A percentile compares a stretch with the other conserved stretches of the same genome.
Conservation (phyloP, 2,329 filamentous ascomycete genomes). For the Exophiala calicioides region DNA sequence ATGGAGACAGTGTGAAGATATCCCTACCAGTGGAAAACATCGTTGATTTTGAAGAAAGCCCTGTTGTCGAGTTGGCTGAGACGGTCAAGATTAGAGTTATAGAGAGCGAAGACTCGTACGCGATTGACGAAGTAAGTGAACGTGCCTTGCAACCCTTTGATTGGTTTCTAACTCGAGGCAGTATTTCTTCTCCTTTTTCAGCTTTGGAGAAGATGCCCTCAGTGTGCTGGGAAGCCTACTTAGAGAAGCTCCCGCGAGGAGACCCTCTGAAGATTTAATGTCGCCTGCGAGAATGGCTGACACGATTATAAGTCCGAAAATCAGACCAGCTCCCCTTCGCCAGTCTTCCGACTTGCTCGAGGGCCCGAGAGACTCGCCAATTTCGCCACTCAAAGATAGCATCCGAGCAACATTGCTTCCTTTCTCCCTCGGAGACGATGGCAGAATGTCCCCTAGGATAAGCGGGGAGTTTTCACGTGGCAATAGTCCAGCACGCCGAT, state of each 20-base stretch:
- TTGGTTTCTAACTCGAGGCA: conserved; percentile 38
- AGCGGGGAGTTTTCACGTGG: conserved; percentile 49
- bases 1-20: conserved; percentile 96
- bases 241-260: conserved; percentile 60
- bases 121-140: conserved; percentile 82
- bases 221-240: conserved; percentile 73
- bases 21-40: conserved; percentile 85
- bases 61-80: conserved; percentile 87
- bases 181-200: conserved; percentile 98
- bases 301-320: conserved; percentile 4
- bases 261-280: conserved; percentile 38
- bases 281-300: conserved; percentile 28
- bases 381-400: conserved; percentile 49
- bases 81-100: conserved; percentile 92
- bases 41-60: conserved; percentile 87
- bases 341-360: conserved; percentile 18
- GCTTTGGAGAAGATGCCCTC: conserved; percentile 78
- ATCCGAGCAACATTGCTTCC: conserved; percentile 65
- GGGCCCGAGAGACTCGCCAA: conserved; percentile 21
- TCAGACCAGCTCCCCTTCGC: conserved; percentile 4
- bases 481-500: conserved; percentile 35
- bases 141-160: not conserved
- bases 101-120: conserved; percentile 90
- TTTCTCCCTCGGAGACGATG: conserved; percentile 45
- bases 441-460: conserved; percentile 50